Evolutionary conservation across 108 stramenopile genomes (phyloP), one percentile per base, ranked within the genome.

Genomic region (Phaeodactylum tricornutum): DNA sequence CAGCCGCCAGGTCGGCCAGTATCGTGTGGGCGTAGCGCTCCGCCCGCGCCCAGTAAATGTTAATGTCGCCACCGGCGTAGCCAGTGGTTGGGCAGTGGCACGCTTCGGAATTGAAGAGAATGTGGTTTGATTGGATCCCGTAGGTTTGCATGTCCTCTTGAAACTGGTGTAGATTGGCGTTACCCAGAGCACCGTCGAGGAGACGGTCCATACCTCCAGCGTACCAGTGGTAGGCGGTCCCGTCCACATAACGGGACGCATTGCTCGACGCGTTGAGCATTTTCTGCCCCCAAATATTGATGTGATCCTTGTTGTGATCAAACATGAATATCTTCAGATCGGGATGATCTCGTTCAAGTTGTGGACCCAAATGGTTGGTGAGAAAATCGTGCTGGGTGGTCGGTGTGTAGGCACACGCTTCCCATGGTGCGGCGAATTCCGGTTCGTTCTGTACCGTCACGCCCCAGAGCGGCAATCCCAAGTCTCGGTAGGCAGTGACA

Each of bases 241-340:
- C 96, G 43, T 81, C 63, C 29, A 97, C 54, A 52, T 92, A 95
- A 34, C 88, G 53, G 16, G 77, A 41, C 0, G 78, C 72, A 1
- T 61, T 54, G 41, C 62, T 47, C 16, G 64, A 62, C 17, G 44
- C 17, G 27, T 74, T 67, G 21, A 89, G 41, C 16, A 89, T 16
- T 9, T 48, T 17, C 11, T 72, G 67, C 0, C 60, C 67, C 92
- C 92, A 95, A 1, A 68, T 61, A 42, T 69, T 62, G 19, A 84
- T 61, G 58, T 95, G 93, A 61, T 96, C 96, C 62, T 93, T 95
- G 67, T 96, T 96, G 68, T 96, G 96, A 66, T 96, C 96, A 71
- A 93, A 96, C 12, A 85, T 75, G 17, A 96, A 53, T 28, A 96
- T 60, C 48, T 87, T 82, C 0, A 92, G 55, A 31, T 88, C 75